A percentile compares a stretch with the other conserved stretches of the same genome.
Conservation (phyloP, 2,329 filamentous ascomycete species). For the Sclerotinia spermophila region DNA sequence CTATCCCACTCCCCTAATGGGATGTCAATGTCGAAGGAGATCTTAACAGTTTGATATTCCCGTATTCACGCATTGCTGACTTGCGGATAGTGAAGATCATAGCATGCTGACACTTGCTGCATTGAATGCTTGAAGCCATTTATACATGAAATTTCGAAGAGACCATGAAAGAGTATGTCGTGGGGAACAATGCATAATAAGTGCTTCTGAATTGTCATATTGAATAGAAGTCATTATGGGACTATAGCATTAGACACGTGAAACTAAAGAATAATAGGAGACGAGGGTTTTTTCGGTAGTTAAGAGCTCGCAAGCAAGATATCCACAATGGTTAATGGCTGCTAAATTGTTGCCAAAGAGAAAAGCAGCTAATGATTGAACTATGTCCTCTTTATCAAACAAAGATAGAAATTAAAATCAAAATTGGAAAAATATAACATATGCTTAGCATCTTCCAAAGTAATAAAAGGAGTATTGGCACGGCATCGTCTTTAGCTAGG, state of each 20-base stretch:
- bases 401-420: neutral
- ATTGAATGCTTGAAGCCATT: neutral
- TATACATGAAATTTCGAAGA: neutral
- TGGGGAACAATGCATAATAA: neutral
- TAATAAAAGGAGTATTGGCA: neutral
- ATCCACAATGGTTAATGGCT: neutral
- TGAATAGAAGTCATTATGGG: neutral
- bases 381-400: neutral
- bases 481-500: neutral
- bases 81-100: neutral
- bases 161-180: neutral
- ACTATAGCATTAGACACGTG: neutral
- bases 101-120: neutral
- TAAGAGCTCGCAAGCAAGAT: neutral
- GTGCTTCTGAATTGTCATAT: neutral
- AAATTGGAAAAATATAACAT: neutral
- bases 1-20: neutral
- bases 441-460: neutral
- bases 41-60: neutral
- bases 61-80: neutral
- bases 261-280: neutral
- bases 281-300: neutral
- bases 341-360: neutral
- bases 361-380: neutral
- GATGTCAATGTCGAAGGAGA: neutral